phyloP scores from a whole-genome alignment of 345 rosid genomes.

The Camelina laxa region DNA sequence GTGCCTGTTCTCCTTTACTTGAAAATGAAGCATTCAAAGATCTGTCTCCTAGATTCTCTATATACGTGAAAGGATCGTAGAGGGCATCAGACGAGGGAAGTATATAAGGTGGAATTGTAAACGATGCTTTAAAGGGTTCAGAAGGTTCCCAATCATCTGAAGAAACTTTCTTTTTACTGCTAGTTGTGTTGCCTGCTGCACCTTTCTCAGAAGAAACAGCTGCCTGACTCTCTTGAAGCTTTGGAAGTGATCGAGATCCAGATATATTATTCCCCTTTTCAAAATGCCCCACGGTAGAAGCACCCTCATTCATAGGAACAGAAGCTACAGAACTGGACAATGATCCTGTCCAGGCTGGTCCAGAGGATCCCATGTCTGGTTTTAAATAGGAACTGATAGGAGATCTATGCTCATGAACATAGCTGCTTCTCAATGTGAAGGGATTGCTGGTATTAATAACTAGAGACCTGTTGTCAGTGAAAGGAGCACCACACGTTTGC shows the following conservation, averaged over 20 bases:
- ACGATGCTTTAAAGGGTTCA: conserved; percentile 78
- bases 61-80: conserved; percentile 68
- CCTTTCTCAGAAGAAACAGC: conserved; percentile 51
- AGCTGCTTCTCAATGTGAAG: conserved; percentile 47
- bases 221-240: conserved; percentile 35
- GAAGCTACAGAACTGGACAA: conserved; percentile 38
- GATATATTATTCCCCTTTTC: conserved; percentile 40
- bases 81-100: conserved; percentile 59
- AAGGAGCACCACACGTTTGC: conserved; percentile 45
- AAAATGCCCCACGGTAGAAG: conserved; percentile 44
- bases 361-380: conserved; percentile 40
- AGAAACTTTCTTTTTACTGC: conserved; percentile 49
- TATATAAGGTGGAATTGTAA: conserved; percentile 51
- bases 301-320: conserved; percentile 44
- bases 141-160: conserved; percentile 91
- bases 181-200: conserved; percentile 44
- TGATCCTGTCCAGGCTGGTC: conserved; percentile 50
- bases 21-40: conserved; percentile 47
- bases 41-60: conserved; percentile 49
- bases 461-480: conserved; percentile 46
- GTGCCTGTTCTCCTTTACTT: conserved; percentile 44
- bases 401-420: conserved; percentile 53
- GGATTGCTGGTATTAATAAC: conserved; percentile 46
- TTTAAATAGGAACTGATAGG: conserved; percentile 45
- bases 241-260: conserved; percentile 48